These are phyloP conservation scores for Mimosa bimucronata DNA, from an alignment of 306 rosid species.

Conservation along the genomic window DNA sequence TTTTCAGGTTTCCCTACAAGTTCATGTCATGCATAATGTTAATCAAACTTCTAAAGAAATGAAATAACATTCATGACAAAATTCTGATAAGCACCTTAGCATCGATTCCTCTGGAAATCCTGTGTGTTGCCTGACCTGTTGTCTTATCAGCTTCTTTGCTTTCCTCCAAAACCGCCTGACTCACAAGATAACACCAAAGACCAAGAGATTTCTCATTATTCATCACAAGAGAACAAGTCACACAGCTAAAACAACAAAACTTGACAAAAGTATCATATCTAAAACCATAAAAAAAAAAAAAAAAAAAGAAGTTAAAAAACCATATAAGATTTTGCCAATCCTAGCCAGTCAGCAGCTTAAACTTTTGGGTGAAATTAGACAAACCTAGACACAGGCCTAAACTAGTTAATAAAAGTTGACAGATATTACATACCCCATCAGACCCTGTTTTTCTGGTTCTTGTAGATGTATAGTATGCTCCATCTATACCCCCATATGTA, in stretches of 20 bases:
- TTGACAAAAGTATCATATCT: background rate
- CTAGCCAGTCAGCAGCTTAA: background rate
- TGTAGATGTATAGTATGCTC: slow-evolving; percentile 78
- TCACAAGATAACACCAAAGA: slow-evolving; percentile 29
- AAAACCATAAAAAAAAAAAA: too few relatives aligned
- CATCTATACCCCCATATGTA: slow-evolving; percentile 84
- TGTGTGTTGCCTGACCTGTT: slow-evolving; percentile 77
- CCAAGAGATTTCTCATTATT: background rate
- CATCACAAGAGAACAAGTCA: slow-evolving; percentile 8
- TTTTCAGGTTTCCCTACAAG: background rate
- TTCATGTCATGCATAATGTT: background rate
- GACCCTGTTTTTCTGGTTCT: slow-evolving; percentile 61
- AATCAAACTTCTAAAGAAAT: background rate
- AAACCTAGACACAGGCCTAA: background rate
- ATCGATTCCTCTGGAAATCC: slow-evolving; percentile 78
- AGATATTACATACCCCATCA: slow-evolving; percentile 64
- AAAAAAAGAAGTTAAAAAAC: too few relatives aligned
- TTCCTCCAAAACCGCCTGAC: slow-evolving; percentile 73
- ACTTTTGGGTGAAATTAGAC: background rate
- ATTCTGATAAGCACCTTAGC: slow-evolving; percentile 65
- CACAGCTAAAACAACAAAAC: background rate
- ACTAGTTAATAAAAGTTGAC: background rate
- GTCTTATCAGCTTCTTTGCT: slow-evolving; percentile 80
- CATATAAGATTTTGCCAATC: background rate
- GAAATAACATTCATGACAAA: background rate